phyloP scores from a whole-genome alignment of 1,139 yeast species.

The Zygotorulaspora mrakii region DNA sequence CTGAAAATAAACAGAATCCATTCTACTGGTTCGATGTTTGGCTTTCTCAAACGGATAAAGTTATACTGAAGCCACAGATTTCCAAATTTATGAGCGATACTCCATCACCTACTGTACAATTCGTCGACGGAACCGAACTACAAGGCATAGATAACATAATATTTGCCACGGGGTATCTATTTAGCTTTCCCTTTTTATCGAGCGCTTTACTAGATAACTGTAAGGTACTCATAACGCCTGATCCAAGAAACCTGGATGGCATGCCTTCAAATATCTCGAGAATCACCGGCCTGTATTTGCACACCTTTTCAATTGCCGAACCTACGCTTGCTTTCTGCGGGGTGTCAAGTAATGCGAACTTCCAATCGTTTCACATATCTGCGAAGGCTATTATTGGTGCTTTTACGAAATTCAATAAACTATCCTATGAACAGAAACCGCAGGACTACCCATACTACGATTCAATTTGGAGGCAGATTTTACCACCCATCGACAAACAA shows the following conservation, averaged over 20 bases:
- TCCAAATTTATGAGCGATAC: slow-evolving; percentile 10
- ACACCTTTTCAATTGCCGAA: slow-evolving; percentile 43
- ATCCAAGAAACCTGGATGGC: slow-evolving; percentile 14
- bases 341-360: slow-evolving; percentile 33
- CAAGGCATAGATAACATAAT: slow-evolving; percentile 41
- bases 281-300: slow-evolving; percentile 39
- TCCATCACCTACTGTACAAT: slow-evolving; percentile 18
- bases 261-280: slow-evolving; percentile 28
- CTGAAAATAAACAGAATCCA: slow-evolving; percentile 18
- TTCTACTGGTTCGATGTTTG: slow-evolving; percentile 23
- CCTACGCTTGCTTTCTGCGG: slow-evolving; percentile 42
- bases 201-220: slow-evolving; percentile 17
- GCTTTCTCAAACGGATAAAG: slow-evolving; percentile 15
- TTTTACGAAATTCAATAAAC: slow-evolving; percentile 24
- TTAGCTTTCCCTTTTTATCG: slow-evolving; percentile 41
- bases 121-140: slow-evolving; percentile 39
- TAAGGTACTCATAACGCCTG: slow-evolving; percentile 16
- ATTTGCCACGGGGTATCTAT: slow-evolving; percentile 48
- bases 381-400: slow-evolving; percentile 28
- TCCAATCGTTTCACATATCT: slow-evolving; percentile 29
- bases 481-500: slow-evolving; percentile 39
- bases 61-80: slow-evolving; percentile 14
- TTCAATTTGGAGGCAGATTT: slow-evolving; percentile 20
- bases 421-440: slow-evolving; percentile 15
- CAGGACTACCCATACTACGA: slow-evolving; percentile 18